A percentile compares a stretch with the other conserved stretches of the same genome.
Evolutionary conservation across 257 asterid genomes (phyloP).

Genomic region (Osmanthus fragrans): DNA sequence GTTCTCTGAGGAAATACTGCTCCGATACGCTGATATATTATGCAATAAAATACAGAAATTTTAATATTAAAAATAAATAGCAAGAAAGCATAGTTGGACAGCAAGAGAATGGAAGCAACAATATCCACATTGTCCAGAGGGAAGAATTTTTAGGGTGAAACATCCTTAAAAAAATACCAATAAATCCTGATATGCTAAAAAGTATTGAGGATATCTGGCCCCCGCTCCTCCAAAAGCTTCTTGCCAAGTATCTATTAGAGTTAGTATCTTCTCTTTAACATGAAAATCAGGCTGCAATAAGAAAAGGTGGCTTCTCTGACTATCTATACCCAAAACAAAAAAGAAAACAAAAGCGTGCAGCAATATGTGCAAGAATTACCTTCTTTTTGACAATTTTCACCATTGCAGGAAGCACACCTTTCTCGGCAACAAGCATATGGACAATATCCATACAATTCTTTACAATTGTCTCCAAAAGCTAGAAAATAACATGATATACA

Average conservation of each 20-base stretch:
- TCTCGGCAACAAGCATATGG: conserved; percentile 61
- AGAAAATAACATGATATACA: conserved; percentile 17
- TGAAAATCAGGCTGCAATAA: conserved; percentile 89
- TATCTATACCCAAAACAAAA: background rate
- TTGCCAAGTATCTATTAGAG: conserved; percentile 98
- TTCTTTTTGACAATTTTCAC: conserved; percentile 47
- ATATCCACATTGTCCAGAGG: background rate
- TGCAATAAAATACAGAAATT: conserved; percentile 23
- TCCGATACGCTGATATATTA: conserved; percentile 76
- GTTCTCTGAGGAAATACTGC: conserved; percentile 95
- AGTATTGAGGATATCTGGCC: conserved; percentile 88
- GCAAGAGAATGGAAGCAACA: conserved; percentile 23
- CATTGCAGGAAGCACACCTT: conserved; percentile 49
- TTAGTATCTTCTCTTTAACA: conserved; percentile 96
- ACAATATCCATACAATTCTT: conserved; percentile 56
- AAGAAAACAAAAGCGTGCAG: background rate
- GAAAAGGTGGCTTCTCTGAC: conserved; percentile 14
- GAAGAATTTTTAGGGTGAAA: background rate
- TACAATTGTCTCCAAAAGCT: conserved; percentile 56
- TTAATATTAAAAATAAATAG: conserved; percentile 1
- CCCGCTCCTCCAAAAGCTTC: conserved; percentile 98
- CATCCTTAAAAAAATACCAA: conserved; percentile 49
- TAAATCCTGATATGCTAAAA: conserved; percentile 92
- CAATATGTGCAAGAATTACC: background rate
- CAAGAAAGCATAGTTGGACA: conserved; percentile 17